These are phyloP conservation scores for Podospora comata DNA, from an alignment of 495 filamentous ascomycete genomes.

Conservation along the genomic window DNA sequence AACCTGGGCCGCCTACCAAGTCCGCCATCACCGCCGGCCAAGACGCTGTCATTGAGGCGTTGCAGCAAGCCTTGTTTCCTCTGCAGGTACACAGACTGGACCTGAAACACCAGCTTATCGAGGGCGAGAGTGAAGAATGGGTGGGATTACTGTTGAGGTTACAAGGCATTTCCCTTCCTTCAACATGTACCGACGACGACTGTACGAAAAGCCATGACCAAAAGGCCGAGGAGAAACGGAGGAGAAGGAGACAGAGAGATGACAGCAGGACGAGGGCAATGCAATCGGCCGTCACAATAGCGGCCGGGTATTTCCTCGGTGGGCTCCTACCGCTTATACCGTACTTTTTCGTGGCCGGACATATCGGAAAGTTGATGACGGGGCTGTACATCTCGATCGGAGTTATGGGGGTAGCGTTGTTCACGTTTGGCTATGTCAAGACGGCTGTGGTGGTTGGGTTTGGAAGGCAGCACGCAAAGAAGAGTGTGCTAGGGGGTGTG, in stretches of 20 bases:
- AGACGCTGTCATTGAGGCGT: background rate
- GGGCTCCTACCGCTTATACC: constrained; percentile 56
- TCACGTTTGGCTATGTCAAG: constrained; percentile 53
- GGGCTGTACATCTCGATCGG: constrained; percentile 49
- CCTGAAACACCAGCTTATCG: background rate
- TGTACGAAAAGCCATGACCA: background rate
- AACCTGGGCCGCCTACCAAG: background rate
- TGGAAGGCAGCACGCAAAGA: constrained; percentile 21
- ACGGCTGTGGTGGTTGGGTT: constrained; percentile 39
- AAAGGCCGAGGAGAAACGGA: background rate
- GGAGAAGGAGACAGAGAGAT: background rate
- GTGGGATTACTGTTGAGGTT: background rate
- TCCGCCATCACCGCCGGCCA: background rate
- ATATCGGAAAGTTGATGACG: constrained; percentile 24
- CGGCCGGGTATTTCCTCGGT: constrained; percentile 51
- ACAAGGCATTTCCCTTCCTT: background rate
- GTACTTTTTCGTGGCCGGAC: constrained; percentile 44
- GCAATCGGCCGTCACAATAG: constrained; percentile 49
- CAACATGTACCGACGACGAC: background rate
- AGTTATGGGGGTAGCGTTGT: constrained; percentile 50
- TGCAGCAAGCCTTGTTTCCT: background rate
- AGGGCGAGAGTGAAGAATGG: background rate
- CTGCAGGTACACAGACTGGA: background rate
- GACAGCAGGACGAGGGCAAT: background rate
- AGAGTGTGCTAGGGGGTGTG: constrained; percentile 30